phyloP scores from a whole-genome alignment of 139 green algal species.

The Ettlia oleoabundans region DNA sequence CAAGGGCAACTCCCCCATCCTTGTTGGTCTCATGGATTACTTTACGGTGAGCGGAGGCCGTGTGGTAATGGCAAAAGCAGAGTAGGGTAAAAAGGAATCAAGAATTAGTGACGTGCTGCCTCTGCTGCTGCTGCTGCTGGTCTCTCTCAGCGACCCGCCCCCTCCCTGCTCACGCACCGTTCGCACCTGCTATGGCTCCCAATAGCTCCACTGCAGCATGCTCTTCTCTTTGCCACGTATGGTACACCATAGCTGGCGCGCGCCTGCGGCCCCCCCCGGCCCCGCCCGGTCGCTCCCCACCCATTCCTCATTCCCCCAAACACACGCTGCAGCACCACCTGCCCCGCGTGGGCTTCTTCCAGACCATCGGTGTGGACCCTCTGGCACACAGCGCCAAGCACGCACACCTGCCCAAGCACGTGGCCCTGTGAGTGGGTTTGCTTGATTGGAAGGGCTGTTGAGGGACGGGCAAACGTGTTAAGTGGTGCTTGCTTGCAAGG shows the following conservation, averaged over 20 bases:
- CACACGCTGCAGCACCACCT: conserved; percentile 42
- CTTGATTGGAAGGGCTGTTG: not conserved
- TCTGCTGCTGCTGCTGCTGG: no score
- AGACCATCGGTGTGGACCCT: conserved; percentile 52
- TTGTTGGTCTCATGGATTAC: conserved; percentile 72
- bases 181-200: not conserved
- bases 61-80: not conserved
- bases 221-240: not conserved
- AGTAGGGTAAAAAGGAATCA: not conserved
- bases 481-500: not conserved
- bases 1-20: conserved; percentile 57
- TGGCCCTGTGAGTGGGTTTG: conserved; percentile 41
- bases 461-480: not conserved
- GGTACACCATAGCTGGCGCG: no score
- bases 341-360: conserved; percentile 60
- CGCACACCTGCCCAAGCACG: conserved; percentile 42
- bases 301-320: not conserved
- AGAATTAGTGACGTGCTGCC: not conserved
- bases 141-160: no score
- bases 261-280: not conserved
- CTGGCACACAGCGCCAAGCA: conserved; percentile 16
- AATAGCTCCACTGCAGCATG: conserved; percentile 32
- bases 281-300: not conserved
- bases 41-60: conserved; percentile 32
- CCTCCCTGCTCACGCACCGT: no score